These are phyloP conservation scores for Fusarium sp. DNA, from an alignment of 2,329 filamentous ascomycete species.

Conservation along the genomic window DNA sequence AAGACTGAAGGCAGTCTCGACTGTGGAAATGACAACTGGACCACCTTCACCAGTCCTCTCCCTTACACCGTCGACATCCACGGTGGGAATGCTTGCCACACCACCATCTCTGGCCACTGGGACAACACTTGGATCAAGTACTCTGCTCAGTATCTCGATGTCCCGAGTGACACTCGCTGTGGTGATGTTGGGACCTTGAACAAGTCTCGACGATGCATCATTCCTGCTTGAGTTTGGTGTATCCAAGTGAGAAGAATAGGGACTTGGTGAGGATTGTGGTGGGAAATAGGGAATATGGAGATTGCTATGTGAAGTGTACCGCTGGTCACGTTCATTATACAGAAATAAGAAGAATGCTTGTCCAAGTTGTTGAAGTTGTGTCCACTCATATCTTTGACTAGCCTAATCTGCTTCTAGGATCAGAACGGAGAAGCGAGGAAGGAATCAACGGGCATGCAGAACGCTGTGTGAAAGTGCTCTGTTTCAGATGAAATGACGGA, in stretches of 20 bases:
- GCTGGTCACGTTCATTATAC: too few relatives aligned
- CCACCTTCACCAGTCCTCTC: neutral
- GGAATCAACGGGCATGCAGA: too few relatives aligned
- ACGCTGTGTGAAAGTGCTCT: too few relatives aligned
- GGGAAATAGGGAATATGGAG: neutral
- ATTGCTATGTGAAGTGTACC: neutral
- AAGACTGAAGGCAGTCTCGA: neutral
- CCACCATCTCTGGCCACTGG: neutral
- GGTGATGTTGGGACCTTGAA: neutral
- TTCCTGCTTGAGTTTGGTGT: neutral
- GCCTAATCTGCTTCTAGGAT: too few relatives aligned
- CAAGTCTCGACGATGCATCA: slow-evolving; percentile 2
- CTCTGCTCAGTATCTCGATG: neutral
- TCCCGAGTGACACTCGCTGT: neutral
- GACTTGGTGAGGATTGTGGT: neutral
- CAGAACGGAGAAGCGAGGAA: too few relatives aligned
- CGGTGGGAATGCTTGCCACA: neutral
- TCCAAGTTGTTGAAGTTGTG: too few relatives aligned
- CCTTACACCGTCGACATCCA: neutral
- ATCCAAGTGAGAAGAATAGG: accelerated
- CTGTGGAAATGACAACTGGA: slow-evolving; percentile 1
- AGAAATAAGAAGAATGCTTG: too few relatives aligned
- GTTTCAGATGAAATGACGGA: too few relatives aligned
- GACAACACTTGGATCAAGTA: slow-evolving; percentile 5
- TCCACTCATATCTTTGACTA: too few relatives aligned